Evolutionary conservation across 352 stramenopile species (phyloP).

Genomic region (Thalassiosira oceanica): DNA sequence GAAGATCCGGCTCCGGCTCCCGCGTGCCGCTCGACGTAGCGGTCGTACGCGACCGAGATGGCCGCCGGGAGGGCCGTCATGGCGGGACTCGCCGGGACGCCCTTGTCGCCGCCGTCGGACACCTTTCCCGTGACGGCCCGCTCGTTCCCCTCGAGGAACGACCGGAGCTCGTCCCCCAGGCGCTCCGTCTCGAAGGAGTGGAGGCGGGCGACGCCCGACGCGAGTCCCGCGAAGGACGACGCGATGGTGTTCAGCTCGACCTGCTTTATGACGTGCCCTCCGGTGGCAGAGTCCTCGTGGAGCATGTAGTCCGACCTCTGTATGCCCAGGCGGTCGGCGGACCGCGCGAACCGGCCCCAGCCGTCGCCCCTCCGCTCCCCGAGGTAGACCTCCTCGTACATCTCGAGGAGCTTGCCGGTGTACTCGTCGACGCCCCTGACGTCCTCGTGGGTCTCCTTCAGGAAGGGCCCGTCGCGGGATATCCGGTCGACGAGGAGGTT

Average conservation of each 20-base stretch:
- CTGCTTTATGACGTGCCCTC: slow-evolving; percentile 75
- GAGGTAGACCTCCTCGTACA: slow-evolving; percentile 75
- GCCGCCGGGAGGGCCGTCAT: slow-evolving; percentile 61
- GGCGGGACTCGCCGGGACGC: slow-evolving; percentile 69
- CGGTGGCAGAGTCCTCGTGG: slow-evolving; percentile 19
- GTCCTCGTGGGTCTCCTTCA: slow-evolving; percentile 55
- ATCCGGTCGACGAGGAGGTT: slow-evolving; percentile 74
- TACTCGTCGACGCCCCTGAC: slow-evolving; percentile 58
- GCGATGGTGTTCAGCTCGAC: slow-evolving; percentile 99
- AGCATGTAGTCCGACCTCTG: slow-evolving; percentile 81
- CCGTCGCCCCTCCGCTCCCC: slow-evolving; percentile 18
- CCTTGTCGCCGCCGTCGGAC: slow-evolving; percentile 4
- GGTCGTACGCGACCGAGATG: slow-evolving; percentile 59
- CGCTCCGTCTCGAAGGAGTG: slow-evolving; percentile 82
- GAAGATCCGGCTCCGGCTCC: slow-evolving; percentile 64
- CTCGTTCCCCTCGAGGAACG: slow-evolving; percentile 56
- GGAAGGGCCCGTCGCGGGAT: slow-evolving; percentile 53
- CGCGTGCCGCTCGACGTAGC: slow-evolving; percentile 61
- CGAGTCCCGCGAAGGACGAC: slow-evolving; percentile 94
- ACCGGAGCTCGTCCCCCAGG: slow-evolving; percentile 27
- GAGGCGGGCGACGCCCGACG: slow-evolving; percentile 87
- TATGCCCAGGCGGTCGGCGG: slow-evolving; percentile 69
- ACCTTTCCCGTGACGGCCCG: slow-evolving; percentile 2
- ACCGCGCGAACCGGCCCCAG: slow-evolving; percentile 27
- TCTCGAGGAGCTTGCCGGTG: slow-evolving; percentile 66